These are phyloP conservation scores for Botryotinia calthae DNA, from an alignment of 2,329 filamentous ascomycete species.

Conservation along the genomic window DNA sequence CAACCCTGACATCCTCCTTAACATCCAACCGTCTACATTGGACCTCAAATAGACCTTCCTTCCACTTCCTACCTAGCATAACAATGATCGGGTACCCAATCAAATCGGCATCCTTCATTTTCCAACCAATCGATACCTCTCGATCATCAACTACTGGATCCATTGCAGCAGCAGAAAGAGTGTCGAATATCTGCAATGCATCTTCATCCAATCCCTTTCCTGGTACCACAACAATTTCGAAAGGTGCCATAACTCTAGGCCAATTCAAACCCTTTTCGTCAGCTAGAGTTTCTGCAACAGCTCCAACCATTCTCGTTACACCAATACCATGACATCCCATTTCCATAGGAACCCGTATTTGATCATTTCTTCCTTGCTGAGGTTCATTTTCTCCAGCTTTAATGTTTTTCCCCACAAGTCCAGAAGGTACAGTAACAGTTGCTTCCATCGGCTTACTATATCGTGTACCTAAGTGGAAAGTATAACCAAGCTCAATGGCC, in stretches of 20 bases:
- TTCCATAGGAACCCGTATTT: constrained; percentile 58
- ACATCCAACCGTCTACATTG: constrained; percentile 37
- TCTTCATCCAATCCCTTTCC: constrained; percentile 47
- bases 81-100: constrained; percentile 84
- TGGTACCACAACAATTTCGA: constrained; percentile 67
- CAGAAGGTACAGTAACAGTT: constrained; percentile 49
- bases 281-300: constrained; percentile 72
- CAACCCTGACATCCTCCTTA: constrained; percentile 29
- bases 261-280: constrained; percentile 78
- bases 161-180: constrained; percentile 44
- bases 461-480: constrained; percentile 86
- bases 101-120: constrained; percentile 83
- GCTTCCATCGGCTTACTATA: constrained; percentile 77
- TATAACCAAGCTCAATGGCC: constrained; percentile 90
- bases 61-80: constrained; percentile 72
- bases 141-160: constrained; percentile 77
- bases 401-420: constrained; percentile 28
- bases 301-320: constrained; percentile 84
- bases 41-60: constrained; percentile 35
- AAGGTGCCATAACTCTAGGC: constrained; percentile 84
- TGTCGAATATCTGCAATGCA: constrained; percentile 62
- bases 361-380: not conserved
- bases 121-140: constrained; percentile 69
- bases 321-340: constrained; percentile 99
- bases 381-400: not conserved